Evolutionary conservation across 345 rosid species (phyloP).

Genomic region (Corymbia maculata): DNA sequence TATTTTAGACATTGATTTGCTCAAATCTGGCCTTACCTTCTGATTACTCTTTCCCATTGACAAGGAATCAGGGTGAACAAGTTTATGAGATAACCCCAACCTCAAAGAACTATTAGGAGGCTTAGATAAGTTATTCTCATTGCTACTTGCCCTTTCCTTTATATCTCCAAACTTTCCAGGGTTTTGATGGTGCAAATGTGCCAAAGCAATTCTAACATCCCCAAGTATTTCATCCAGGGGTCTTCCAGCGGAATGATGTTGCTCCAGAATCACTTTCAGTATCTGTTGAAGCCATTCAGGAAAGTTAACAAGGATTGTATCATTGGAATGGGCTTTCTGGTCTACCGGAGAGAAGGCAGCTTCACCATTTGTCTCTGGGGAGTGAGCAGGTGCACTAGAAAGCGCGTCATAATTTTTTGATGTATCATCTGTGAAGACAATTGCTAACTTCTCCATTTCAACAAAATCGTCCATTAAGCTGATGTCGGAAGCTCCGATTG

Average conservation of each 20-base stretch:
- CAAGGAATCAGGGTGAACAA: background rate
- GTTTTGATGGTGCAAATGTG: constrained; percentile 7
- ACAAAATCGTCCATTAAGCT: constrained; percentile 89
- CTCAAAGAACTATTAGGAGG: background rate
- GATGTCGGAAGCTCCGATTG: constrained; percentile 63
- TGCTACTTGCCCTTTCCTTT: constrained; percentile 5
- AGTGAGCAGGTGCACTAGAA: constrained; percentile 14
- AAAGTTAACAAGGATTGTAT: constrained; percentile 1
- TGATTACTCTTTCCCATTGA: constrained; percentile 7
- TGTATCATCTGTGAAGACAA: constrained; percentile 38
- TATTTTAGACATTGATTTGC: constrained; percentile 47
- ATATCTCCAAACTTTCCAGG: background rate
- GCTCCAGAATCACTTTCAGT: constrained; percentile 35
- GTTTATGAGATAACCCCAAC: background rate
- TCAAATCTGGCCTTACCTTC: constrained; percentile 26
- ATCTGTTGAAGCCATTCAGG: constrained; percentile 42
- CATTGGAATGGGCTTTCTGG: background rate
- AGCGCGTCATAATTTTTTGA: constrained; percentile 15
- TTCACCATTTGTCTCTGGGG: constrained; percentile 3
- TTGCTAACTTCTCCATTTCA: constrained; percentile 87
- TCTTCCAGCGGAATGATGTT: constrained; percentile 24
- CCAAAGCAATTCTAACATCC: constrained; percentile 48
- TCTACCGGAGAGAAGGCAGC: background rate
- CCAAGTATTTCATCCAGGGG: constrained; percentile 40
- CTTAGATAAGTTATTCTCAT: background rate